A percentile compares a stretch with the other conserved stretches of the same genome.
These are phyloP conservation scores for Chalciporus sp. DNA, from an alignment of 1,284 basidiomycete genomes.

Conservation along the genomic window DNA sequence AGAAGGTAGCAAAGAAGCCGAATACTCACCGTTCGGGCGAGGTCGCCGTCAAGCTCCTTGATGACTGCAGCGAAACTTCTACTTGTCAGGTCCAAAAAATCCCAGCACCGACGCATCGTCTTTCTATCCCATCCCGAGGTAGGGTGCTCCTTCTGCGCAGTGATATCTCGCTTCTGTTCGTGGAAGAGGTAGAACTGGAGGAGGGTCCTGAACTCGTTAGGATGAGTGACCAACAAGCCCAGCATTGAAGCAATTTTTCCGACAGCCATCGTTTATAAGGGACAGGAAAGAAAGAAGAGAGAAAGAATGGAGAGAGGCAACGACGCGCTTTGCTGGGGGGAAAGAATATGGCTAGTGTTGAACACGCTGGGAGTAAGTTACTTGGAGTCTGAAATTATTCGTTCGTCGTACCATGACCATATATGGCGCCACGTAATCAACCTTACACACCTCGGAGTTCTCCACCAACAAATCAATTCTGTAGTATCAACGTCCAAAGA, in stretches of 20 bases:
- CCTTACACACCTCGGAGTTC: conserved; percentile 14
- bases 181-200: conserved; percentile 81
- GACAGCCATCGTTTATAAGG: conserved; percentile 18
- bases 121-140: conserved; percentile 83
- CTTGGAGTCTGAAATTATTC: background rate
- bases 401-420: conserved; percentile 18
- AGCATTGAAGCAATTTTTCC: conserved; percentile 45
- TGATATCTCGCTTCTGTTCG: conserved; percentile 80
- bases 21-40: conserved; percentile 83
- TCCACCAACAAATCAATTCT: background rate
- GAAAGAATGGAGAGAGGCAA: background rate
- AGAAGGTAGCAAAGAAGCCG: background rate
- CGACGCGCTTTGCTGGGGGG: background rate
- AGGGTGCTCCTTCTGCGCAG: conserved; percentile 65
- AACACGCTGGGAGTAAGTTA: too few relatives aligned
- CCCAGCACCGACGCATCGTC: conserved; percentile 91
- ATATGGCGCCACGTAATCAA: background rate
- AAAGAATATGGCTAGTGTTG: background rate
- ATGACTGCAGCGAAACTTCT: conserved; percentile 93
- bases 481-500: background rate
- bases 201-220: conserved; percentile 76
- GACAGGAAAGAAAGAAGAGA: background rate
- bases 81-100: conserved; percentile 87
- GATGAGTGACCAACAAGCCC: conserved; percentile 70
- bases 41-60: conserved; percentile 95